Conservation (phyloP, 805 yeast species). For the Vanderwaltozyma polyspora region DNA sequence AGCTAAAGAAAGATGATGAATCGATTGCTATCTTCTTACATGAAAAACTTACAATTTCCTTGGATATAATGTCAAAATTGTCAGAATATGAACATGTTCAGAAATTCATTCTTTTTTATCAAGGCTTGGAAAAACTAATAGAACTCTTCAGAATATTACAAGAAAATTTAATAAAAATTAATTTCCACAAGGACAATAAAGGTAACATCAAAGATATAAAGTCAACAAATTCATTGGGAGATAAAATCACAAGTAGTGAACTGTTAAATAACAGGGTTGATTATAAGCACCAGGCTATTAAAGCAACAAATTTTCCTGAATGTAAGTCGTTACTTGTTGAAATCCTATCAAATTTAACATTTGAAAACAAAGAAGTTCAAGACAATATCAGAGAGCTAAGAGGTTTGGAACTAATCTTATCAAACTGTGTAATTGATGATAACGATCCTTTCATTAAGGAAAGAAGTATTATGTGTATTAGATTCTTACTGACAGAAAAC, state of each 20-base stretch:
- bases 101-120: constrained; percentile 27
- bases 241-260: constrained; percentile 24
- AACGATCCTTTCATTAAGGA: constrained; percentile 86
- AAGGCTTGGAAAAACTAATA: constrained; percentile 28
- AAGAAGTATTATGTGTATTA: constrained; percentile 67
- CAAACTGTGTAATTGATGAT: constrained; percentile 76
- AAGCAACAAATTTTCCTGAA: constrained; percentile 42
- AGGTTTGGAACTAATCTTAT: constrained; percentile 60
- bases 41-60: constrained; percentile 16
- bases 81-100: constrained; percentile 28
- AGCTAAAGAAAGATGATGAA: constrained; percentile 7
- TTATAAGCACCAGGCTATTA: constrained; percentile 10
- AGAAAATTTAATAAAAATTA: constrained; percentile 24
- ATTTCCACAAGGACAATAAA: constrained; percentile 17
- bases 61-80: constrained; percentile 28
- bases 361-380: constrained; percentile 45
- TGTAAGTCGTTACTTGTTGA: constrained; percentile 59
- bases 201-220: constrained; percentile 14
- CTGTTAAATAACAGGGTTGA: constrained; percentile 17
- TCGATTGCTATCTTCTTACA: constrained; percentile 16
- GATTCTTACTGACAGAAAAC: constrained; percentile 56
- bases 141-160: constrained; percentile 26
- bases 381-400: constrained; percentile 53
- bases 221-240: constrained; percentile 15
- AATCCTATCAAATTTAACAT: constrained; percentile 46